phyloP scores from a whole-genome alignment of 495 filamentous ascomycete species.

The Penicillium silybi region DNA sequence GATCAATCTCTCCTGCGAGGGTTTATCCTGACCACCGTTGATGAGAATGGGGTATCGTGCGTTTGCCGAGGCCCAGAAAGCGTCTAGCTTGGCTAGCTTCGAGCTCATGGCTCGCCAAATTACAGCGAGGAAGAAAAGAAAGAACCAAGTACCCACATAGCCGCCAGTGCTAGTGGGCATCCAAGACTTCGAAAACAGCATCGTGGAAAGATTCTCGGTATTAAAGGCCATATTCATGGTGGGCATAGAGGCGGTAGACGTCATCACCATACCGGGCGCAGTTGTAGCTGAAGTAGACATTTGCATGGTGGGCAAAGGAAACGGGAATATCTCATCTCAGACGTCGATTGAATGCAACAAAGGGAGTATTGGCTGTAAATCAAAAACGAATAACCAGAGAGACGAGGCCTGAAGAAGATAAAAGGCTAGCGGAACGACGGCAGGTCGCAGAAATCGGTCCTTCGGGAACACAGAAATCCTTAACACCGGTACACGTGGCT shows the following conservation, averaged over 20 bases:
- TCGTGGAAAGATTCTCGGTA: background rate
- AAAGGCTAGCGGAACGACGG: background rate
- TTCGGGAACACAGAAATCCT: background rate
- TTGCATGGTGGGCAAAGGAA: background rate
- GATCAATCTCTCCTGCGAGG: background rate
- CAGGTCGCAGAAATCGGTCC: background rate
- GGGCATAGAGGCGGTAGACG: background rate
- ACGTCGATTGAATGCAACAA: background rate
- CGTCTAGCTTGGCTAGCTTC: background rate
- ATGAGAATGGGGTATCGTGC: background rate
- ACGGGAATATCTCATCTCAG: background rate
- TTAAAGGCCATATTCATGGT: slow-evolving; percentile 1
- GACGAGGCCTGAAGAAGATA: too few relatives aligned
- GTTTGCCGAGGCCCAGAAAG: background rate
- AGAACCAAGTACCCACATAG: background rate
- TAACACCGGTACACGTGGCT: background rate
- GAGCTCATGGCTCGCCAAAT: background rate
- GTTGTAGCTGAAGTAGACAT: background rate
- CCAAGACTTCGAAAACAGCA: background rate
- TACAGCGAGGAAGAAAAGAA: background rate
- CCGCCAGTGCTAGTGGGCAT: background rate
- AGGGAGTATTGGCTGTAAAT: background rate
- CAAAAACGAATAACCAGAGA: background rate
- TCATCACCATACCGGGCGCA: background rate
- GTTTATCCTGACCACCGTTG: background rate